phyloP scores from a whole-genome alignment of 352 stramenopile species.

The Aphanomyces stellatus region DNA sequence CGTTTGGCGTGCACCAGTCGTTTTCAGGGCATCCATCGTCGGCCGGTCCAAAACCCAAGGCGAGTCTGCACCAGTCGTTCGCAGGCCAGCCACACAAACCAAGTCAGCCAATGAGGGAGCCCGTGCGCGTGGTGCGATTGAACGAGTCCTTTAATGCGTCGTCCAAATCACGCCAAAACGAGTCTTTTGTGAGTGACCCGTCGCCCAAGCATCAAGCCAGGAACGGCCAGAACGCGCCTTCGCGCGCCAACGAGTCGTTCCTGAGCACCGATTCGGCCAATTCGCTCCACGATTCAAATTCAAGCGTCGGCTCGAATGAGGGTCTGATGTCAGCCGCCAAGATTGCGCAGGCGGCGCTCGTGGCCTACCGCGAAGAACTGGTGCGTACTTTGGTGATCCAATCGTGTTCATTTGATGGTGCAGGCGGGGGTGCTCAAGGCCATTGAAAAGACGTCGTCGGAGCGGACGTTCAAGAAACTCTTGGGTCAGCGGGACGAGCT shows the following conservation, averaged over 20 bases:
- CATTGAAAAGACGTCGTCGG: neutral
- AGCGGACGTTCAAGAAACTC: neutral
- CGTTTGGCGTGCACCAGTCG: too few species aligned
- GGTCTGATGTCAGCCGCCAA: neutral
- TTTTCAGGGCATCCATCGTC: too few species aligned
- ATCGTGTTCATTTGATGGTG: neutral
- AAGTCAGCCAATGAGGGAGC: too few species aligned
- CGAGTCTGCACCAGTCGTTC: too few species aligned
- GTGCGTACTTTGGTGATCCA: neutral
- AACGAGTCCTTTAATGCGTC: too few species aligned
- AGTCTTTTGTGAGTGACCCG: neutral
- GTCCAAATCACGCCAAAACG: too few species aligned
- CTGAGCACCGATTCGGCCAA: neutral
- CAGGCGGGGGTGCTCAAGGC: neutral
- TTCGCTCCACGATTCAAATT: neutral
- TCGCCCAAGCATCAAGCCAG: too few species aligned
- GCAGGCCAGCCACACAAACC: too few species aligned
- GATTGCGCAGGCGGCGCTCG: neutral
- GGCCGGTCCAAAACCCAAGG: too few species aligned
- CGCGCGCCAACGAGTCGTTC: neutral
- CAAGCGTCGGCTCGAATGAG: too few species aligned
- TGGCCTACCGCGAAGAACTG: neutral
- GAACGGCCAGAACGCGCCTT: too few species aligned
- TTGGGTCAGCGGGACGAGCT: constrained; percentile 5
- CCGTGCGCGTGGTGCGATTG: too few species aligned